phyloP scores from a whole-genome alignment of 176 grass and related monocot genomes.

The Zea mays region DNA sequence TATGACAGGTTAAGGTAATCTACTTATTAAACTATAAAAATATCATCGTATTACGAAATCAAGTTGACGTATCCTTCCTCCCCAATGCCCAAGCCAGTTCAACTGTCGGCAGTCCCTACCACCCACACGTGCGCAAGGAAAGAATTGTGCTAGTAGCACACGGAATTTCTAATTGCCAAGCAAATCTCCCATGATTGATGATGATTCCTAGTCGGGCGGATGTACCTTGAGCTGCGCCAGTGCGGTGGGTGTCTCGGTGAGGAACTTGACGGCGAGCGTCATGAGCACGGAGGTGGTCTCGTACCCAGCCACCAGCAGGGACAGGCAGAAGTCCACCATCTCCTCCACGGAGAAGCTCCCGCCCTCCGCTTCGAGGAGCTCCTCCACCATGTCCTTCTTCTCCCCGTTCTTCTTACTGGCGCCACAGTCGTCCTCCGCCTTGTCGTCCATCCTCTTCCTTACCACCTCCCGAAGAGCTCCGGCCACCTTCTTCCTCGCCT shows the following conservation, averaged over 20 bases:
- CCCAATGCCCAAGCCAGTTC: conserved; percentile 27
- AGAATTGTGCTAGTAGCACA: conserved; percentile 17
- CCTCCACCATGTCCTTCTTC: conserved; percentile 89
- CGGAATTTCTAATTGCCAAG: conserved; percentile 18
- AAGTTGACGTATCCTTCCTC: conserved; percentile 18
- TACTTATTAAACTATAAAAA: conserved; percentile 5
- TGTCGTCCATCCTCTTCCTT: conserved; percentile 68
- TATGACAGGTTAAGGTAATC: conserved; percentile 34
- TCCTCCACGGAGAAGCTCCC: conserved; percentile 84
- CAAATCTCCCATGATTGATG: neutral
- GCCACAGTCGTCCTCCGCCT: neutral
- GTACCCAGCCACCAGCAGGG: conserved; percentile 82
- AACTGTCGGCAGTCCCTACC: conserved; percentile 33
- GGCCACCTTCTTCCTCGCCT: conserved; percentile 94
- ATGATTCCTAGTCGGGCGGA: neutral
- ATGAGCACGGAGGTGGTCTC: conserved; percentile 94
- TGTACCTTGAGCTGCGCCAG: conserved; percentile 66
- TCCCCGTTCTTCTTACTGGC: neutral
- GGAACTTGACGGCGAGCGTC: conserved; percentile 90
- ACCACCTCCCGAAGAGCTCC: conserved; percentile 79
- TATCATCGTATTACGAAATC: conserved; percentile 20
- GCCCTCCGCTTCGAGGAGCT: conserved; percentile 68
- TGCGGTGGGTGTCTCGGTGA: conserved; percentile 72
- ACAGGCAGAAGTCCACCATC: conserved; percentile 90
- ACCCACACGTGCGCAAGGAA: conserved; percentile 39